Base-by-base conservation (phyloP, 768 basidiomycete genomes). In the Zangia roseola region DNA sequence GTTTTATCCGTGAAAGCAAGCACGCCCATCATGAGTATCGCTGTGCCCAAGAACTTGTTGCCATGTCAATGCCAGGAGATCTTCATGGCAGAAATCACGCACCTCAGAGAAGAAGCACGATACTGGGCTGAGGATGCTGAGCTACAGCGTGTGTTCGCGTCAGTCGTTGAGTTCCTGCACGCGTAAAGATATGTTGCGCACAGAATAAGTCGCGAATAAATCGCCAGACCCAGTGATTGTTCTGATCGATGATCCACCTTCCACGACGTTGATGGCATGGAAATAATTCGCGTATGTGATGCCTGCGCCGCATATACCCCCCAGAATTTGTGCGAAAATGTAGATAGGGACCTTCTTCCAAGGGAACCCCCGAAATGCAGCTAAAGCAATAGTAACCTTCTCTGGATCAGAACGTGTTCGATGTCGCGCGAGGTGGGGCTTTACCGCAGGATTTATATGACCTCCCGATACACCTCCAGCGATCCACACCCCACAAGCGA, bases 311-410 rank as follows among this genome's bases (percentile, higher is more conserved):
- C 76, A 71, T 28, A 84, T 56, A 5, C 69, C 84, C 19, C 86
- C 86, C 41, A 87, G 62, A 17, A 84, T 49, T 61, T 88, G 86
- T 0, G 83, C 77, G 41, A 81, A 59, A 39, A 86, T 77, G 62
- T 82, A 90, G 19, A 57, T 74, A 0, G 90, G 90, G 0, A 90
- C 90, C 62, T 91, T 91, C 55, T 74, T 76, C 84, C 86, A 86
- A 0, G 90, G 87, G 67, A 92, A 91, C 39, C 75, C 76, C 53
- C 89, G 81, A 64, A 82, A 82, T 3, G 79, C 71, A 5, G 86
- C 86, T 38, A 90, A 59, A 13, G 81, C 75, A 42, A 92, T 66
- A 16, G 90, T 92, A 21, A 91, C 75, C 83, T 85, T 20, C 25
- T 5, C n/a, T 34, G 23, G 30, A 23, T 61, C n/a, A 58, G 45